Evolutionary conservation across 169 alveolate species (phyloP), one percentile per base, ranked within the genome.

Genomic region (Cardiosporidium cionae): DNA sequence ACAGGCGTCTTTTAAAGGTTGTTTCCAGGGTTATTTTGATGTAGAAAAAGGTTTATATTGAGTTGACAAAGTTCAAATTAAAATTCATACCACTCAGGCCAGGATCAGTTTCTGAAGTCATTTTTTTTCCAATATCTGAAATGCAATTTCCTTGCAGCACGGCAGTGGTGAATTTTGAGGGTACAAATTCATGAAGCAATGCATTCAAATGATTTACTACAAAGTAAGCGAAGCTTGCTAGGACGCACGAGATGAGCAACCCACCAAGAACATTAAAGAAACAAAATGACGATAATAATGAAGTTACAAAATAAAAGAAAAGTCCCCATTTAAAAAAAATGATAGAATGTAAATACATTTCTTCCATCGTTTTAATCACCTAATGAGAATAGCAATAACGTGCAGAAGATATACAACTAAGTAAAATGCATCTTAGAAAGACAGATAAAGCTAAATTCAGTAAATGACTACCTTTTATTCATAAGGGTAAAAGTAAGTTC

Each of bases 351-450:
- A 25, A 25, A 31, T 66, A 75, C 62, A 58, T 6, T 3, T 22
- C 7, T 68, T 75, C 76, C 82, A 75, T 37, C 22, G 34, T 27
- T 29, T 25, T 71, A 7, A 75, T 67, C 52, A 44, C 76, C 76
- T 75, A 44, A 44, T 16, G 27, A 3, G 4, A 0, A 1, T 31
- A 54, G 5, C 5, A 34, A 66, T 4, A 5, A 34, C 9, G 16
- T 2, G 9, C 7, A 0, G 25, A 32, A 67, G 16, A 28, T 16
- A 3, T 1, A 16, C 35, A 2, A 27, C 27, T 7, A 4, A 35
- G 36, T 9, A n/a, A 27, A 31, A 25, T 34, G 31, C 7, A 29
- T 1, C 54, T 2, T 1, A 3, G 32, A 25, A 63, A 44, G 7
- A 3, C 52, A 2, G 69, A 23, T 3, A 7, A 58, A 16, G 36